Evolutionary conservation across 371 early-diverging fungal species (phyloP), one percentile per base, ranked within the genome.

Genomic region (Syncephalis fuscata): DNA sequence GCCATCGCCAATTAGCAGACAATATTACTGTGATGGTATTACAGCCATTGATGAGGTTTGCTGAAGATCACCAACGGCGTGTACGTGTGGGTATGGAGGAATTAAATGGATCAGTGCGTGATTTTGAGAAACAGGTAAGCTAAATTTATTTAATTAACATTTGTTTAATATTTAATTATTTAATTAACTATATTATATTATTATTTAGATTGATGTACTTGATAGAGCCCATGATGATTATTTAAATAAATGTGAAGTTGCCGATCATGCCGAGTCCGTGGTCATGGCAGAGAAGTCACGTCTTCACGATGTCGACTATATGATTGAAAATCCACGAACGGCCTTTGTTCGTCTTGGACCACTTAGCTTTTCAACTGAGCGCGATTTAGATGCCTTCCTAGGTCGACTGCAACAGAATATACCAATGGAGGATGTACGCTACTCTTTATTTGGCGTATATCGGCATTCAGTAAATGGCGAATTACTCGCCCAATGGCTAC

Each of bases 391-490:
- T 51, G 49, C 48, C 45, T 65, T 65, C 40, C 47, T 65, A 39
- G 52, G 50, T 20, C 64, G 67, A 37, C 74, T 82, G 76, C 66
- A 67, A 38, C 53, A 58, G 15, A 74, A 71, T 51, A 70, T 84
- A 2, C 67, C 67, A 4, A 58, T 73, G 20, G 65, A 69, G 23
- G 82, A 82, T 52, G 69, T 77, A 45, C 70, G 71, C 51, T 74
- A 78, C 7, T 78, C 81, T 16, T 71, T 84, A 45, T 56, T 84
- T 25, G 85, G 85, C 5, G 66, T 69, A 7, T 84, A 82, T 56
- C 64, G 66, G 32, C 66, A 76, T 25, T 74, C 78, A 26, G 75
- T 79, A 0, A 59, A 74, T 4, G 85, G 85, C 22, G 77, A 79
- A 46, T 67, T 70, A 44, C 72, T 84, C 46, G 75, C 74, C 0